Base-by-base conservation (phyloP, 257 asterid species). In the Solanum dulcamara region DNA sequence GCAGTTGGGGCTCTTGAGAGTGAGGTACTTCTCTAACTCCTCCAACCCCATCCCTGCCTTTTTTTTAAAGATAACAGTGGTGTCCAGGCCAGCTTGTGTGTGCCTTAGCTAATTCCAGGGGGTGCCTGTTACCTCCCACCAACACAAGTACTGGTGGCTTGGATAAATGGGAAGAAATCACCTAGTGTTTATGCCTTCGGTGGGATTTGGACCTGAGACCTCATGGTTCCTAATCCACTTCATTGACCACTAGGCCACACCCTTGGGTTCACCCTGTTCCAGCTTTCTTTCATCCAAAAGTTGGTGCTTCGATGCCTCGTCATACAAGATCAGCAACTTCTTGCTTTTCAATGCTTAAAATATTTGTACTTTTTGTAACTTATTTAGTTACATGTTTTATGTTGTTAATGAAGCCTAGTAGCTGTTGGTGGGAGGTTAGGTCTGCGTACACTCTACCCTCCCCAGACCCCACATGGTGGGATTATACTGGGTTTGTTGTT, bases 1-100 rank as follows among this genome's bases (percentile, higher is more conserved):
- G 93, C 92, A 71, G 48, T 93, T 33, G 86, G 88, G 42, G 93
- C 95, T 66, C 90, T 93, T 75, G 86, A 84, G 84, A 92, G 90
- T 37, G 92, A 90, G 88, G 97, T 89, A 80, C 80, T 50, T 46
- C 59, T 75, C 57, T 84, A 59, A 64, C 44, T 85, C 66, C 75
- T 12, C 67, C 26, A 26, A 4, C 2, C 35, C 81, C 26, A 10
- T 18, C 51, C 50, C 81, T 40, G n/a, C 81, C 2, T 67, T 15
- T 51, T 10, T 11, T 11, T 24, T 50, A 1, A 17, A 20, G 68
- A 60, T 24, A 60, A 24, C 7, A 24, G 33, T 60, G 33, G 10
- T 60, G 68, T 60, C 33, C 33, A 26, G 33, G 18, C 68, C 68
- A 59, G 32, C 18, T 24, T 24, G 68, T 26, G 33, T 13, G 68